Conservation (phyloP, 2,329 filamentous ascomycete genomes). For the Stachybotrys chartarum region DNA sequence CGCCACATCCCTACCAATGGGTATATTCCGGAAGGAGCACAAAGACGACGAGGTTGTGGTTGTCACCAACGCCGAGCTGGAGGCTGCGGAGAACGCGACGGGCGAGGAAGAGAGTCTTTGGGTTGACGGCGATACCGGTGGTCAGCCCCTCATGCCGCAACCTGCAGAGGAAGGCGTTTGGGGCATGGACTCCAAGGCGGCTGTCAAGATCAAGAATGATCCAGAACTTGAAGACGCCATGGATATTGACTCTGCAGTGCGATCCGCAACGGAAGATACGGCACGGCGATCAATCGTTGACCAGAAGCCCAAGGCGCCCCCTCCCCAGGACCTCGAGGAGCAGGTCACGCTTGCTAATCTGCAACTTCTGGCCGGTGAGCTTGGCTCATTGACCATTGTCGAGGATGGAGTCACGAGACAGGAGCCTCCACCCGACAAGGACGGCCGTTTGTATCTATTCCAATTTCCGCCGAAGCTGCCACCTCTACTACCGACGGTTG, state of each 20-base stretch:
- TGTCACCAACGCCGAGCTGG: constrained; percentile 49
- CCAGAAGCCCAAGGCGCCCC: constrained; percentile 18
- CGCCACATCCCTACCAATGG: constrained; percentile 41
- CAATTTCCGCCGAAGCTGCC: constrained; percentile 58
- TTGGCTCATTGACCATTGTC: constrained; percentile 28
- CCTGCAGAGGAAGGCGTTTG: constrained; percentile 33
- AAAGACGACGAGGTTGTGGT: constrained; percentile 47
- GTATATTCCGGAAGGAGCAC: constrained; percentile 47
- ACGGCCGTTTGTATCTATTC: constrained; percentile 56
- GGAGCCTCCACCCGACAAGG: constrained; percentile 29
- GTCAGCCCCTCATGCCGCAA: constrained; percentile 17
- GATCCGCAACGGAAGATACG: constrained; percentile 11
- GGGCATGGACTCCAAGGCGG: constrained; percentile 29
- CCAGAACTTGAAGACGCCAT: constrained; percentile 33
- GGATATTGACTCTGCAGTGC: constrained; percentile 28
- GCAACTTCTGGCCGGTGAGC: constrained; percentile 33
- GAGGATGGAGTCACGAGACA: constrained; percentile 18
- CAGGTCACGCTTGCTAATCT: constrained; percentile 31
- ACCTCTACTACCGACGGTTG: constrained; percentile 33
- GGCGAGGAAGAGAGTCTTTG: constrained; percentile 40
- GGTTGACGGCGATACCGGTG: constrained; percentile 27
- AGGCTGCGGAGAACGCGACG: constrained; percentile 41
- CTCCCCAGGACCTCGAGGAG: constrained; percentile 29
- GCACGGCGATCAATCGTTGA: constrained; percentile 14
- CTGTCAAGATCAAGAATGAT: constrained; percentile 36